Evolutionary conservation across 2,329 filamentous ascomycete genomes (phyloP).

Genomic region (Fusarium sacchari): DNA sequence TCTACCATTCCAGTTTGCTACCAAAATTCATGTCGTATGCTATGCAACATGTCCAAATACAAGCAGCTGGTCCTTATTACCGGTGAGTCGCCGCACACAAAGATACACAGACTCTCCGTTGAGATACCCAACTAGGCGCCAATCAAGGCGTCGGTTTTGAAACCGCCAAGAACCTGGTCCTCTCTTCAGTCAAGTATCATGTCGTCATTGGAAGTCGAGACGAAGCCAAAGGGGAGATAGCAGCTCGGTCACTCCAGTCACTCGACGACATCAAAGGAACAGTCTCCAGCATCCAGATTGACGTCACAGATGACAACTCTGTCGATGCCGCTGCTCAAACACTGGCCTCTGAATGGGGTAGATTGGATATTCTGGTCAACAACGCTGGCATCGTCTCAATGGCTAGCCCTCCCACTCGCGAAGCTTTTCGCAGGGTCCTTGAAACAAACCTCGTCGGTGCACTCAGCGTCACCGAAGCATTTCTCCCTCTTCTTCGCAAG

Average conservation of each 20-base stretch:
- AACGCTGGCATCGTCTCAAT: constrained; percentile 3
- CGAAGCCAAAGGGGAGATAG: constrained; percentile 4
- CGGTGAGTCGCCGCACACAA: background rate
- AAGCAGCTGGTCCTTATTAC: constrained; percentile 13
- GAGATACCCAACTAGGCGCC: constrained; percentile 6
- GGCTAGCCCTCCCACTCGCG: background rate
- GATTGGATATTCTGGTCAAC: constrained; percentile 13
- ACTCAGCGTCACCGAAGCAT: background rate
- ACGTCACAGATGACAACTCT: background rate
- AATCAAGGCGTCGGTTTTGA: constrained; percentile 23
- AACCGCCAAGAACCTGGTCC: constrained; percentile 11
- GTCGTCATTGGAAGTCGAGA: constrained; percentile 16
- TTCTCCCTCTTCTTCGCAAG: background rate
- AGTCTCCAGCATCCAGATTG: constrained; percentile 1
- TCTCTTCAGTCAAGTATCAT: constrained; percentile 12
- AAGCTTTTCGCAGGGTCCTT: background rate
- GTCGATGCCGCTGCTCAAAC: constrained; percentile 3
- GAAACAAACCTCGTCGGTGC: constrained; percentile 15
- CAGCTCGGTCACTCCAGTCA: background rate
- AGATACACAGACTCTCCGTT: background rate
- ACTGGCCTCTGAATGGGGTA: constrained; percentile 4
- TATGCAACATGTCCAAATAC: background rate
- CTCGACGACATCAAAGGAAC: constrained; percentile 9
- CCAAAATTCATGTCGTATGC: accelerated
- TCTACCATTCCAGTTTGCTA: accelerated